Percentiles rank a stretch among this genome's conserved stretches.
Evolutionary conservation across 2,329 filamentous ascomycete genomes (phyloP).

Genomic region (Cytospora schulzeri): DNA sequence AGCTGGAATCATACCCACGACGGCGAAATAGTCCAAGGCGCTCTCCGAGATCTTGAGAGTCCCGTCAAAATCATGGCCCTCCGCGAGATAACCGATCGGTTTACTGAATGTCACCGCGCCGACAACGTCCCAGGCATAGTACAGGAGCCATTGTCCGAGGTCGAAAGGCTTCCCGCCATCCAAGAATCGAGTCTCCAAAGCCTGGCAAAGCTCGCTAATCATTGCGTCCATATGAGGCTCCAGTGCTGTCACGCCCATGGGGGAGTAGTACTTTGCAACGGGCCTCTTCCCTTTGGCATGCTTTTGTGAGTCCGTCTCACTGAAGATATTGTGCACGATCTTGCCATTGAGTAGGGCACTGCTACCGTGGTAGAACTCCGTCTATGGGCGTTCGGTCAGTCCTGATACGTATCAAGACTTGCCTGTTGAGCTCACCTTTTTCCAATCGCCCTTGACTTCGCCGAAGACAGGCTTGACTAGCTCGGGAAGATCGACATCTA

Average conservation of each 20-base stretch:
- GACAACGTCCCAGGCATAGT: slow-evolving; percentile 44
- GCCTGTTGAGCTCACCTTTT: slow-evolving; percentile 1
- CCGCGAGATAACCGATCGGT: slow-evolving; percentile 45
- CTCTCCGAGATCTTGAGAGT: slow-evolving; percentile 37
- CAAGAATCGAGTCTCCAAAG: slow-evolving; percentile 37
- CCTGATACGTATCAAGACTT: not conserved
- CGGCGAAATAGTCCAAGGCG: slow-evolving; percentile 37
- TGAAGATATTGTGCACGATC: slow-evolving; percentile 43
- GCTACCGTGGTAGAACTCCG: slow-evolving; percentile 42
- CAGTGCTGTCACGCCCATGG: slow-evolving; percentile 33
- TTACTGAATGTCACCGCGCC: slow-evolving; percentile 43
- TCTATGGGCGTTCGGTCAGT: slow-evolving; percentile 32
- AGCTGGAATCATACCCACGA: slow-evolving; percentile 36
- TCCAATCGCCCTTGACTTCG: slow-evolving; percentile 16
- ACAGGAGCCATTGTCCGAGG: not conserved
- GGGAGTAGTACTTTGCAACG: slow-evolving; percentile 41
- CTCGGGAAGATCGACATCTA: slow-evolving; percentile 15
- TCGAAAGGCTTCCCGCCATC: slow-evolving; percentile 24
- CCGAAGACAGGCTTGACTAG: slow-evolving; percentile 8
- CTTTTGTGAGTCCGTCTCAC: slow-evolving; percentile 36
- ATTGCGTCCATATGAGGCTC: slow-evolving; percentile 39
- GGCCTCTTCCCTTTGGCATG: slow-evolving; percentile 42
- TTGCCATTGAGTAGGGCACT: slow-evolving; percentile 39
- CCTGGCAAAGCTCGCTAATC: slow-evolving; percentile 35
- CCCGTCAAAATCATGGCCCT: slow-evolving; percentile 41